Evolutionary conservation across 371 early-diverging fungal genomes (phyloP), one percentile per base, ranked within the genome.

Genomic region (Homolaphlyctis polyrhiza): DNA sequence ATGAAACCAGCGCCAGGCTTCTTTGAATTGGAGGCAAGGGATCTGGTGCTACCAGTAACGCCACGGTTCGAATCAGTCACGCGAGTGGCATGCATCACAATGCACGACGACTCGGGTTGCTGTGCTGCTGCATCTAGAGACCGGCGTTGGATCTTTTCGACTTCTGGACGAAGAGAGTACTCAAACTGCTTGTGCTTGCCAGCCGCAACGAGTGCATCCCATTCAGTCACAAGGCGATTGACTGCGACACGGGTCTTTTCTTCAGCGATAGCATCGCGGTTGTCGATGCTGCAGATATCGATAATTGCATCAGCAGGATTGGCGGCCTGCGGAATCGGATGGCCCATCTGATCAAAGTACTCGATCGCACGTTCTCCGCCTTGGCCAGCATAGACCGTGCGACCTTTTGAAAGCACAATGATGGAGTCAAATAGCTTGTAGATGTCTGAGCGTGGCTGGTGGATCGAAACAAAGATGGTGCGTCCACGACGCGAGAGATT

Each of bases 301-400:
- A 94, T 77, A 59, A 92, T 64, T 61, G 83, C 91, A 63, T 98
- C 98, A 0, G 96, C 96, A 61, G 93, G 89, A 68, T 98, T 98
- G 73, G 86, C 90, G 1, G 92, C 90, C 16, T 82, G 81, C 0
- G 95, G 94, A 61, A 93, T 89, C 0, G 79, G 78, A 57, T 58
- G 51, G 25, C 27, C 58, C 13, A 57, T 33, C 2, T 32, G 1
- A 2, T 5, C 58, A 57, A 57, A 57, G 58, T 57, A 28, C 25
- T 1, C 5, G 8, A 57, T n/a, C 25, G 39, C 36, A 36, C 25
- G 2, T 29, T 23, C 35, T 25, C 58, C 35, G 39, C 29, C 63
- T 13, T 68, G 58, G 11, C 78, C 78, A 27, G 60, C 64, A 51
- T 71, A 79, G 59, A 92, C 83, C 48, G 90, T 74, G 54, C 85